Evolutionary conservation across 2,329 filamentous ascomycete genomes (phyloP), one percentile per base, ranked within the genome.

Genomic region (Aspergillus uvarum): DNA sequence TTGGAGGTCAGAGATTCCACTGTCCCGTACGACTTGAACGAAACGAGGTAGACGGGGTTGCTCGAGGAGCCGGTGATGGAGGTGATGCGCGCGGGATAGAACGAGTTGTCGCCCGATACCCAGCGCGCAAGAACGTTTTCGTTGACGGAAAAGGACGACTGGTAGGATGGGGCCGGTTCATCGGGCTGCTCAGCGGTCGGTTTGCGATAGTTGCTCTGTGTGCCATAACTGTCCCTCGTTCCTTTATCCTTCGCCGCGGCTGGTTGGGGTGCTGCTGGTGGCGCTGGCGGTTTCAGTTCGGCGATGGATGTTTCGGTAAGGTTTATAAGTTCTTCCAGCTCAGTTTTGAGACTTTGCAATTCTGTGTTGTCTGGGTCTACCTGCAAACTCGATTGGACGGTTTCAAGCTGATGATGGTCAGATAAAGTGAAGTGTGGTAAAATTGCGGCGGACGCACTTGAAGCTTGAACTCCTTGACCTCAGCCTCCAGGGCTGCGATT

Each of bases 51-150:
- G 64, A 97, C 91, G 38, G 93, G 94, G 55, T 91, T 90, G 48
- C 87, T 90, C n/a, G 89, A 88, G 8, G 92, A 96, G 60, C 95
- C 95, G 22, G 94, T 97, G 69, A 97, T 93, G 55, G 90, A 93
- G 54, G 92, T 94, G 76, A 99, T 96, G 70, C 91, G 89, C 47
- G 93, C 95, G 50, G 92, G 89, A 79, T 98, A 98, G 79, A 93
- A 97, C 24, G 85, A 85, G 71, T 90, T 92, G 77, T 99, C 95
- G 57, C 92, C 92, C 10, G 91, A 90, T 51, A 89, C 80, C 91
- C 93, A 99, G 77, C 94, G 93, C 51, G 94, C 95, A 76, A 95
- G 83, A 56, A 97, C 90, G 32, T 83, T 90, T 71, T 99, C 95
- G 73, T 96, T 96, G 65, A 96, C 91, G 59, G 89, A 86, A 78